Base-by-base conservation (phyloP, 2,329 filamentous ascomycete genomes). In the Pleurostoma richardsiae region DNA sequence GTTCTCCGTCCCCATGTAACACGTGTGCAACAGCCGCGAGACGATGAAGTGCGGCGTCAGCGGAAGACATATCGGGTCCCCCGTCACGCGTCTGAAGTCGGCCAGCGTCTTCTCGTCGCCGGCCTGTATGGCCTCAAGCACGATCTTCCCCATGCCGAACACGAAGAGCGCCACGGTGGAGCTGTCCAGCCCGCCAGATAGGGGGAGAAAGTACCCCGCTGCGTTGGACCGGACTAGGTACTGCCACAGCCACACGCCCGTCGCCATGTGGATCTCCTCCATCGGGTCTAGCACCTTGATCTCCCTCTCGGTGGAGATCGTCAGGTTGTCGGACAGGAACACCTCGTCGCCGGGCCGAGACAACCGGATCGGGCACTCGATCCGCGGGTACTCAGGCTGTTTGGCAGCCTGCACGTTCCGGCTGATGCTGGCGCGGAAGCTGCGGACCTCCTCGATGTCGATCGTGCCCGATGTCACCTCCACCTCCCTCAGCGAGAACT, bases 1-100 rank as follows among this genome's bases (percentile, higher is more conserved):
- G 57, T 85, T 80, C 49, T 73, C 65, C 0, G 76, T 84, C 27
- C 80, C 82, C 78, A 85, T 82, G 60, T 77, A 85, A 49, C 71
- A 74, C 3, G 76, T 82, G 45, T 54, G 52, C 4, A 54, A 33
- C 4, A 54, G 45, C 29, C 48, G 52, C 10, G 45, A 43, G 11
- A 54, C 49, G 10, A 54, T 54, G 5, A 50, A 51, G 29, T 54
- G 46, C 2, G 52, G 51, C 29, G 7, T 51, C 26, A 43, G 29
- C 5, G 52, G 52, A 3, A 45, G 29, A 28, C 49, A 50, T 10
- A 45, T 39, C 11, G 44, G 44, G 39, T 53, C 49, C 5, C 52
- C 52, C 6, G 49, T 50, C 6, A 54, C 46, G 10, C 49, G 42
- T 27, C 49, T 49, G 31, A 54, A 49, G 19, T 54, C 52, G 3